A percentile compares a stretch with the other conserved stretches of the same genome.
phyloP scores from a whole-genome alignment of 1,284 basidiomycete genomes.

The Malassezia pachydermatis region DNA sequence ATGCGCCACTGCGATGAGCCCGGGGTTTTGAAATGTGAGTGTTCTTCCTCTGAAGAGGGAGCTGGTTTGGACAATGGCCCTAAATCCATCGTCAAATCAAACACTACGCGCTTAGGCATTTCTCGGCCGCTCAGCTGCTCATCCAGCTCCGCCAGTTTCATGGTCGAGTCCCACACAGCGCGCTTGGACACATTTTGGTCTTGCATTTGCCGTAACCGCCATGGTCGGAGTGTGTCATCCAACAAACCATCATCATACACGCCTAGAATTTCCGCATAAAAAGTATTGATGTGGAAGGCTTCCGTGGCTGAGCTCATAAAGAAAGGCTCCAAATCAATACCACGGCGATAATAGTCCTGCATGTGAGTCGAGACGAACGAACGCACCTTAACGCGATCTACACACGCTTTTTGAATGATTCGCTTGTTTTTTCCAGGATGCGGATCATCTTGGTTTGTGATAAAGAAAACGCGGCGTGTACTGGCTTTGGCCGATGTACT shows the following conservation, averaged over 20 bases:
- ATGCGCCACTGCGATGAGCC: slow-evolving; percentile 62
- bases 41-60: slow-evolving; percentile 7
- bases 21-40: slow-evolving; percentile 23
- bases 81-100: slow-evolving; percentile 70
- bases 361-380: not conserved
- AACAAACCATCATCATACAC: slow-evolving; percentile 38
- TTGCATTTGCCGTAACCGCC: slow-evolving; percentile 17
- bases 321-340: slow-evolving; percentile 76
- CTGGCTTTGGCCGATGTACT: slow-evolving; percentile 75
- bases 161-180: slow-evolving; percentile 25
- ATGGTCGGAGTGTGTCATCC: slow-evolving; percentile 17
- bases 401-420: slow-evolving; percentile 12
- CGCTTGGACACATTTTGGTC: slow-evolving; percentile 17
- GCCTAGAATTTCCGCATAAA: slow-evolving; percentile 53
- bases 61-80: slow-evolving; percentile 48
- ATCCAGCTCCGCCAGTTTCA: slow-evolving; percentile 41
- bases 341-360: slow-evolving; percentile 58
- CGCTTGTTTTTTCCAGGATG: slow-evolving; percentile 19
- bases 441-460: slow-evolving; percentile 78
- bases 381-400: slow-evolving; percentile 15
- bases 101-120: slow-evolving; percentile 74
- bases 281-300: slow-evolving; percentile 55
- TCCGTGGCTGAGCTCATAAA: slow-evolving; percentile 68
- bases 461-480: slow-evolving; percentile 77
- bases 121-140: slow-evolving; percentile 51